Evolutionary conservation across 331 rosid genomes (phyloP), one percentile per base, ranked within the genome.

Genomic region (Malus hybrid): DNA sequence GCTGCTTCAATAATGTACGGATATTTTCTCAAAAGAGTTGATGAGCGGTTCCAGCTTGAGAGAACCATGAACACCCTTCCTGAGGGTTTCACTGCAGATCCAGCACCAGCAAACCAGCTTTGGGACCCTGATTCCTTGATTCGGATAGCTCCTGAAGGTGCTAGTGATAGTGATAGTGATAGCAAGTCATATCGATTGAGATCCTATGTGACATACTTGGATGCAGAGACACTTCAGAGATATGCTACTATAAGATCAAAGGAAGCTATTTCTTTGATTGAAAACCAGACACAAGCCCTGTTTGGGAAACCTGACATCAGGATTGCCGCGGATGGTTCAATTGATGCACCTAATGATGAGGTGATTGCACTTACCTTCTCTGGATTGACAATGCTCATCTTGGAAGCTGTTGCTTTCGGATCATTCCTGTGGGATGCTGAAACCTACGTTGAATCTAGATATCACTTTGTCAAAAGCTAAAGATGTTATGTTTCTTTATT

Each of bases 1-100:
- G 99, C 99, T 61, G 97, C 99, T 84, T 94, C 99, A 9, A 87
- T 94, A 68, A 94, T 94, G 97, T 94, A 94, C 19, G 99, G 99
- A 70, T 94, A 94, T 79, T 94, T 94, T 70, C 96, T 94, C 62
- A 92, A 81, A 84, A 90, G 99, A 82, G 97, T 94, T 42, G 99
- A 94, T 79, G 87, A 92, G 42, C 88, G 97, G 75, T 94, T 81
- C 81, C 99, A 94, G 76, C 99, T 94, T 44, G 97, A 95, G 79
- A 88, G 93, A 79, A 77, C 86, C 50, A 80, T 88, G 93, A 89
- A 91, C 66, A 95, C 90, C 57, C 93, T 90, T 79, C 96, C 99
- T 14, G 74, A 84, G 79, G 93, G 87, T 34, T 81, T 87, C 14
- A 88, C 87, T 39, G 86, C 81, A 9, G 91, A 87, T 63, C 90